Base-by-base conservation (phyloP, 1,284 basidiomycete species). In the Melampsora americana region DNA sequence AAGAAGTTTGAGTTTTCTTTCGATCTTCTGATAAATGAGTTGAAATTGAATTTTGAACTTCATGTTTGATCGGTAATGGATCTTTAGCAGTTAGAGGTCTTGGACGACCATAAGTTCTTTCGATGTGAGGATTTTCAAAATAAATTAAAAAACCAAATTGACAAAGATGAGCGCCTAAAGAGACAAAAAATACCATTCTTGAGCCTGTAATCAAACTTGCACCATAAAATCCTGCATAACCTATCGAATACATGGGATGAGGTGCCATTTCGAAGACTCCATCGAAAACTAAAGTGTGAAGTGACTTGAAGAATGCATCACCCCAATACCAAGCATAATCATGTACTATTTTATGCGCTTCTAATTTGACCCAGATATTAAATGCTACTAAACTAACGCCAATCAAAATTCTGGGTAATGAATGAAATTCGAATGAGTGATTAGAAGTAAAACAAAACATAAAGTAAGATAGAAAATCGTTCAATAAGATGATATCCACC, bases 291-390 rank as follows among this genome's bases (percentile, higher is more conserved):
- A 99, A 86, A 67, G 85, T 82, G 80, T 87, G 85, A 78, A 86
- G 84, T 75, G 86, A 85, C 77, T 85, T 80, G 87, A 97, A 99
- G 85, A 99, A 99, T 67, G 92, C 92, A 81, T 99, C 95, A 23
- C 95, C 95, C 95, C 95, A 98, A 84, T 99, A 99, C 82, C 82
- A 87, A n/a, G 86, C 86, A 72, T 86, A 87, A 79, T 87, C 87
- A 79, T 96, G 97, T 78, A 99, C 94, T 69, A 99, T 93, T 66
- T 93, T 87, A 83, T 99, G 95, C 0, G 95, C 95, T 81, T 99
- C 95, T 16, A 92, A 90, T 84, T 99, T 99, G 80, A 99, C 95
- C 94, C 95, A 99, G 48, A 97, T 86, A 83, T 99, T 99, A 86
- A 99, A 98, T 53, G 87, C 87, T 81, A 99, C 94, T 46, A 99